A percentile compares a stretch with the other conserved stretches of the same genome.
These are phyloP conservation scores for Aspergillus steynii DNA, from an alignment of 495 filamentous ascomycete species.

Conservation along the genomic window DNA sequence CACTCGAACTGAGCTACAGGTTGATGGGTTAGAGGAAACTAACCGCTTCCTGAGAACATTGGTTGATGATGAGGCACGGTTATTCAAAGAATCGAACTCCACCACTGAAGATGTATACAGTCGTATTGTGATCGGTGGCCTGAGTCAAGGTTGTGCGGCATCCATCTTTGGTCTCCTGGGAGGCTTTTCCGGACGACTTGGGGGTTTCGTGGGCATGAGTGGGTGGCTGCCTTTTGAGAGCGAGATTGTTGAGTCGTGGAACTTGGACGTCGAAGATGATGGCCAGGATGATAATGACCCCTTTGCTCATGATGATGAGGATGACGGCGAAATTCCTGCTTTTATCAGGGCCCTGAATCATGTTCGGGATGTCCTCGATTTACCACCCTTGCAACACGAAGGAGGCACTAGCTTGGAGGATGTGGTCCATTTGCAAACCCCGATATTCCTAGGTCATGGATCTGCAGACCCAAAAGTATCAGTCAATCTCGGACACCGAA, in stretches of 20 bases:
- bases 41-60: not conserved
- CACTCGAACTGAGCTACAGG: not conserved
- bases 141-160: not conserved
- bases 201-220: conserved; percentile 55
- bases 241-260: conserved; percentile 18
- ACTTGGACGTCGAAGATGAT: not conserved
- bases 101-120: not conserved
- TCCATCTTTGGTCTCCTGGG: not conserved
- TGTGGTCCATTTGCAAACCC: not conserved
- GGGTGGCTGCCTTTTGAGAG: conserved; percentile 54
- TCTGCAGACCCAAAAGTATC: not conserved
- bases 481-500: not conserved
- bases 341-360: not conserved
- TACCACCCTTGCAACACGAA: not conserved
- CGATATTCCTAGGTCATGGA: not conserved
- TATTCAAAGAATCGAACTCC: not conserved
- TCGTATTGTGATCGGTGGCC: not conserved
- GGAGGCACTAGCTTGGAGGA: no score
- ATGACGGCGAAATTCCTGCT: not conserved
- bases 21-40: not conserved
- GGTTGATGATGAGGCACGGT: not conserved
- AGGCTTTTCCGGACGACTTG: conserved; percentile 2
- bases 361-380: not conserved
- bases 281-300: no score
- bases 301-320: no score